Conservation (phyloP, 1,139 yeast genomes). For the Hyphopichia buzzinii region DNA sequence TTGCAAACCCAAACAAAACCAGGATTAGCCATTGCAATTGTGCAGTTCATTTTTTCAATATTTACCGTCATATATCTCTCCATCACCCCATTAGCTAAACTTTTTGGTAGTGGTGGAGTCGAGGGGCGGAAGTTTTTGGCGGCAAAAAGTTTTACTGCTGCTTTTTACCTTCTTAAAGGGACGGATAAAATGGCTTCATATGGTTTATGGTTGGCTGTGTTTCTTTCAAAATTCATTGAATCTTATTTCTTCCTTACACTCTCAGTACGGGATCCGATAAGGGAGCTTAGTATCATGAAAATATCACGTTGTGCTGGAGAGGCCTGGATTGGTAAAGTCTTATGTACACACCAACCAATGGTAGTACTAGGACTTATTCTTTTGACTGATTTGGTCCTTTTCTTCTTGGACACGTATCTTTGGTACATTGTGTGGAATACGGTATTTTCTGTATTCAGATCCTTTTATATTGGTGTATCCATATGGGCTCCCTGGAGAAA, state of each 20-base stretch:
- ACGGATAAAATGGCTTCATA: slow-evolving; percentile 40
- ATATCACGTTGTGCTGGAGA: slow-evolving; percentile 45
- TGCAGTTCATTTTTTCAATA: slow-evolving; percentile 46
- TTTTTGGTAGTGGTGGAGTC: slow-evolving; percentile 30
- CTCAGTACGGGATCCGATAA: slow-evolving; percentile 46
- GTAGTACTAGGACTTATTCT: slow-evolving; percentile 38
- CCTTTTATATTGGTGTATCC: slow-evolving; percentile 51
- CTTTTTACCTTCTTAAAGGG: slow-evolving; percentile 35
- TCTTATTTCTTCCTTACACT: slow-evolving; percentile 51
- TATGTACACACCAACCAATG: slow-evolving; percentile 41
- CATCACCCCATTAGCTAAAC: slow-evolving; percentile 42
- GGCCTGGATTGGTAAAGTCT: slow-evolving; percentile 33
- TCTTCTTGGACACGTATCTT: slow-evolving; percentile 52
- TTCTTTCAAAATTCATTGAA: slow-evolving; percentile 46
- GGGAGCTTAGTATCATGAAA: slow-evolving; percentile 44
- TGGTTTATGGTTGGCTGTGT: slow-evolving; percentile 48
- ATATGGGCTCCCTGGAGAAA: slow-evolving; percentile 62
- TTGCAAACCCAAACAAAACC: slow-evolving; percentile 21
- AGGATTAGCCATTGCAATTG: slow-evolving; percentile 36
- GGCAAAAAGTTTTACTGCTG: slow-evolving; percentile 33
- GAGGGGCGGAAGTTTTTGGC: slow-evolving; percentile 30
- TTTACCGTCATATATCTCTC: slow-evolving; percentile 44
- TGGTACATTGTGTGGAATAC: slow-evolving; percentile 60
- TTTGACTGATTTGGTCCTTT: slow-evolving; percentile 44
- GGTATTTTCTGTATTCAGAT: slow-evolving; percentile 45